phyloP scores from a whole-genome alignment of 768 basidiomycete genomes.

The Amanita exitialis region DNA sequence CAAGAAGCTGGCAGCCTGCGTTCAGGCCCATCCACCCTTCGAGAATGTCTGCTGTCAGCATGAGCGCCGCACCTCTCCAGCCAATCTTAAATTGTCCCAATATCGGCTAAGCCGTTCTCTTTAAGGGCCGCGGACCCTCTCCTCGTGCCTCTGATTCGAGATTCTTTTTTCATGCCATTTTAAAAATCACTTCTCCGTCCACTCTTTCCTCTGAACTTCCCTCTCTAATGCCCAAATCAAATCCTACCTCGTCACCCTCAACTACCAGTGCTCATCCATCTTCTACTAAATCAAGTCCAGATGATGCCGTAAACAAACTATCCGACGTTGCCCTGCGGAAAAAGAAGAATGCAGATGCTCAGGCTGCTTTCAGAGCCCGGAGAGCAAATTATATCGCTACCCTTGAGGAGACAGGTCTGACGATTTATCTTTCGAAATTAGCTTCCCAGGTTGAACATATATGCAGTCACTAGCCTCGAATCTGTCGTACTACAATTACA shows the following conservation, averaged over 20 bases:
- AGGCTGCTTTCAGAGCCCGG: constrained; percentile 75
- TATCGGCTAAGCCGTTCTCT: constrained; percentile 35
- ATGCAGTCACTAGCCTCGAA: constrained; percentile 69
- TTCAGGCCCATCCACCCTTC: constrained; percentile 27
- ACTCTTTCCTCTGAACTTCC: constrained; percentile 18
- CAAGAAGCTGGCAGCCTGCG: constrained; percentile 17
- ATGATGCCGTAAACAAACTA: constrained; percentile 31
- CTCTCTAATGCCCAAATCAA: constrained; percentile 33
- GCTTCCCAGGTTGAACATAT: constrained; percentile 13
- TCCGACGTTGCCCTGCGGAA: constrained; percentile 67
- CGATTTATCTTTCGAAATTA: not conserved
- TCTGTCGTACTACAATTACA: constrained; percentile 79
- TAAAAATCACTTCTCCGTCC: constrained; percentile 30
- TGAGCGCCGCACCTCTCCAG: constrained; percentile 36
- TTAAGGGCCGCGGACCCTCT: constrained; percentile 48
- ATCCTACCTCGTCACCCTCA: constrained; percentile 19
- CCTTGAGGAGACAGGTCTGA: constrained; percentile 67
- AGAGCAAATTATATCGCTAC: constrained; percentile 84
- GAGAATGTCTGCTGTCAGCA: constrained; percentile 33
- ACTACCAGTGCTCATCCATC: constrained; percentile 13
- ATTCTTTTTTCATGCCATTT: constrained; percentile 57
- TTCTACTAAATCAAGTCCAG: constrained; percentile 24
- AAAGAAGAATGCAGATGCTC: constrained; percentile 87
- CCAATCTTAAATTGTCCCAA: constrained; percentile 43
- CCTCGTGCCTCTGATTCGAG: constrained; percentile 62